Evolutionary conservation across 2,329 filamentous ascomycete species (phyloP).

Genomic region (Akanthomyces muscarius): DNA sequence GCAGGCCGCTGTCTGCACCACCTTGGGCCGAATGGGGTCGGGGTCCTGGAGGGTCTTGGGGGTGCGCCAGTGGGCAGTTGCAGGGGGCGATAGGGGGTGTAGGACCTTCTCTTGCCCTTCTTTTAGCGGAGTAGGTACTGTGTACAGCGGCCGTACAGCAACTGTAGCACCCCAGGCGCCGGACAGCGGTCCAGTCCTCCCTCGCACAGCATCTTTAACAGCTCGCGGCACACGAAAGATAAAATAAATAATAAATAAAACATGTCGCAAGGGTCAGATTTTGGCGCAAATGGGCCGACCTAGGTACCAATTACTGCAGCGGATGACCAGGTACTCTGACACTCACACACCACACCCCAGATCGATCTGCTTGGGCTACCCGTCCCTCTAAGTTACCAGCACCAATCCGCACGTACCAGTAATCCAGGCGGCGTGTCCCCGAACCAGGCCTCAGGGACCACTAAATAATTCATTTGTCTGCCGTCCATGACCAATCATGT

Average conservation of each 20-base stretch:
- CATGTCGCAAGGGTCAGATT: background rate
- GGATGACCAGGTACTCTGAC: background rate
- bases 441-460: background rate
- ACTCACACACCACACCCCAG: background rate
- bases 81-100: background rate
- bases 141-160: background rate
- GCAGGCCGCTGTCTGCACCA: background rate
- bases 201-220: slow-evolving; percentile 2
- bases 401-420: background rate
- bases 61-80: background rate
- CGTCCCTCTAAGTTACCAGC: background rate
- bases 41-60: background rate
- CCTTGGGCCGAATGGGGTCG: background rate
- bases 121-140: background rate
- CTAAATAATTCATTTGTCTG: background rate
- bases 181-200: background rate
- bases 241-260: background rate
- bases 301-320: no score
- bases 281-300: background rate
- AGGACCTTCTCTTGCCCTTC: background rate
- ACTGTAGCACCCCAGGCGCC: background rate
- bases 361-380: background rate
- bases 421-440: background rate
- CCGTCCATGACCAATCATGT: background rate
- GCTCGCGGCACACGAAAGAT: background rate